Evolutionary conservation across 495 filamentous ascomycete genomes (phyloP).

Genomic region (Melanomma pulvis-pyrius): DNA sequence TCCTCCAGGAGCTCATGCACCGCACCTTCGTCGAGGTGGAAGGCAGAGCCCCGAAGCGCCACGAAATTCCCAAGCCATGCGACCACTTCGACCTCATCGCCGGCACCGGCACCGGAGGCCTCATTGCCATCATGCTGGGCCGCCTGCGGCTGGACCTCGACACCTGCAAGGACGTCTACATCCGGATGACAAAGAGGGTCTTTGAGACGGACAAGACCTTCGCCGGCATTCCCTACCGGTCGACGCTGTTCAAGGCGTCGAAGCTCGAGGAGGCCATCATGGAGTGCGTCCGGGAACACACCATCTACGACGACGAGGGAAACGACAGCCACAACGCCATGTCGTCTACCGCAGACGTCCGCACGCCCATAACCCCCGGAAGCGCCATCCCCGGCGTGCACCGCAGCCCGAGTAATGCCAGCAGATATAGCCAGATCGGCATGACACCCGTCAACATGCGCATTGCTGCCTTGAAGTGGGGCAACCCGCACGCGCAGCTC

Average conservation of each 20-base stretch:
- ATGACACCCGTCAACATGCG: slow-evolving; percentile 39
- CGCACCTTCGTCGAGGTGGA: slow-evolving; percentile 83
- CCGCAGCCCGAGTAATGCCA: slow-evolving; percentile 59
- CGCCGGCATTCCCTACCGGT: slow-evolving; percentile 88
- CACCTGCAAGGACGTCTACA: slow-evolving; percentile 94
- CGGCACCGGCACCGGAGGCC: slow-evolving; percentile 90
- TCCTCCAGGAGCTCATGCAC: slow-evolving; percentile 96
- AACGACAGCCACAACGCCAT: slow-evolving; percentile 52
- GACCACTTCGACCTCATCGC: slow-evolving; percentile 97
- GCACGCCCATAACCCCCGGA: slow-evolving; percentile 31
- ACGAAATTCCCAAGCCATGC: slow-evolving; percentile 94
- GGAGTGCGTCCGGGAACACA: slow-evolving; percentile 86
- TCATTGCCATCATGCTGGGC: slow-evolving; percentile 96
- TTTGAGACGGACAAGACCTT: slow-evolving; percentile 99
- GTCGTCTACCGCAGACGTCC: slow-evolving; percentile 22
- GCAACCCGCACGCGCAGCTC: slow-evolving; percentile 66
- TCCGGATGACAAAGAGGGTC: slow-evolving; percentile 87
- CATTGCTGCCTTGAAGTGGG: slow-evolving; percentile 53
- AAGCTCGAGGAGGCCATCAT: slow-evolving; percentile 92
- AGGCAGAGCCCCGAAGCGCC: slow-evolving; percentile 77
- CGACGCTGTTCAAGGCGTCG: slow-evolving; percentile 93
- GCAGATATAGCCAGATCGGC: slow-evolving; percentile 56
- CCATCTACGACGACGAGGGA: slow-evolving; percentile 76
- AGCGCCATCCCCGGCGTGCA: slow-evolving; percentile 28
- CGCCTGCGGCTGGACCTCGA: slow-evolving; percentile 89